phyloP scores from a whole-genome alignment of 495 filamentous ascomycete species.

The Penicillium salamii region DNA sequence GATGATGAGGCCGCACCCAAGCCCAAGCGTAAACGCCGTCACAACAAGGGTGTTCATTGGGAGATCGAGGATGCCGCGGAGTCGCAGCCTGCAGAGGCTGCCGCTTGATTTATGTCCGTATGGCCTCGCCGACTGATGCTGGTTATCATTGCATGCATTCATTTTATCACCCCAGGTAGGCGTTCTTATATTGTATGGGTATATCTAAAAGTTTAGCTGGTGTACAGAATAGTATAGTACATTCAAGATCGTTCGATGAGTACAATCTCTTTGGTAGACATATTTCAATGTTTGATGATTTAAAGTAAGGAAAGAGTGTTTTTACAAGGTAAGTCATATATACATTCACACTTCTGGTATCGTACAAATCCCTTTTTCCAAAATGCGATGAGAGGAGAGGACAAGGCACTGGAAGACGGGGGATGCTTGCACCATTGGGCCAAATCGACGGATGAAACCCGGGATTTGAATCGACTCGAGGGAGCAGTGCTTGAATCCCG shows the following conservation, averaged over 20 bases:
- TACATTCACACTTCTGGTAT: slow-evolving; percentile 11
- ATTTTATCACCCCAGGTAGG: slow-evolving; percentile 24
- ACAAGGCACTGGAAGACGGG: background rate
- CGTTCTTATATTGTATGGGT: slow-evolving; percentile 30
- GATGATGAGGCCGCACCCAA: slow-evolving; percentile 19
- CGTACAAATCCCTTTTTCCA: slow-evolving; percentile 9
- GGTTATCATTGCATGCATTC: slow-evolving; percentile 18
- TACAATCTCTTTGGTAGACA: no score
- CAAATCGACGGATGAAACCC: background rate
- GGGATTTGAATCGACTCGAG: background rate
- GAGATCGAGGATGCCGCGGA: slow-evolving; percentile 17
- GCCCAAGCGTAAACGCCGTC: slow-evolving; percentile 48
- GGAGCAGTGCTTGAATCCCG: background rate
- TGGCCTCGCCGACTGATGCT: slow-evolving; percentile 12
- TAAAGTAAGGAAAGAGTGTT: no score
- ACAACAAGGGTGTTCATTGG: slow-evolving; percentile 33
- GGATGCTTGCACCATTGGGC: background rate
- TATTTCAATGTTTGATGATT: no score
- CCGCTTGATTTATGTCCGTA: slow-evolving; percentile 14
- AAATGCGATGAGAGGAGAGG: slow-evolving; percentile 19
- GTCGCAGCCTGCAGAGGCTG: slow-evolving; percentile 25
- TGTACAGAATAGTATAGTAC: slow-evolving; percentile 17
- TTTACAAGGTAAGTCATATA: background rate
- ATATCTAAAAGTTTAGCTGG: slow-evolving; percentile 24
- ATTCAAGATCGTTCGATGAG: slow-evolving; percentile 13